These are phyloP conservation scores for Brassica nigra DNA, from an alignment of 345 rosid species.

Conservation along the genomic window DNA sequence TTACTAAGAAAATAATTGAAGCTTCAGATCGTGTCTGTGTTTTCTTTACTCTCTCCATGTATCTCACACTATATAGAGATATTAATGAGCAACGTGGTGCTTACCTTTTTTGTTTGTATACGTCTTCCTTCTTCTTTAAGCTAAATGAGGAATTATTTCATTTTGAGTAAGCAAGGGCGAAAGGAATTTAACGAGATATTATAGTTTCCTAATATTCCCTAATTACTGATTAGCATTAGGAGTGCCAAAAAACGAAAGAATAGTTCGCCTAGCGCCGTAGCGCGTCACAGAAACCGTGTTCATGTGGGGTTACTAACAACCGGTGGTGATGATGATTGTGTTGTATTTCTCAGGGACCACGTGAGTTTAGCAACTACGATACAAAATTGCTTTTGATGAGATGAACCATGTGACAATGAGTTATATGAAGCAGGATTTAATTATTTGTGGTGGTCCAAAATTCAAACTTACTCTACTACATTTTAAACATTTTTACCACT, in stretches of 20 bases:
- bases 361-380: neutral
- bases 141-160: neutral
- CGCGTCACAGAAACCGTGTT: constrained; percentile 1
- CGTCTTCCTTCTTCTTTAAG: constrained; percentile 14
- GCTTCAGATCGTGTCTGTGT: neutral
- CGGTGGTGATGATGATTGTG: constrained; percentile 11
- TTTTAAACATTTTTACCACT: neutral
- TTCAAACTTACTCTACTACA: constrained; percentile 2
- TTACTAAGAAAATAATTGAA: neutral
- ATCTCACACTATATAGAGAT: constrained; percentile 37
- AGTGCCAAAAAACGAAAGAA: constrained; percentile 5
- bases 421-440: neutral
- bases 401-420: constrained; percentile 11
- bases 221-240: neutral
- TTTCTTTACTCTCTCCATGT: constrained; percentile 9
- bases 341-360: constrained; percentile 23
- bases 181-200: neutral
- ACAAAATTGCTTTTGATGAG: neutral
- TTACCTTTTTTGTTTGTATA: neutral
- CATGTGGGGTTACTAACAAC: constrained; percentile 3
- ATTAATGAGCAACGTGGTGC: constrained; percentile 31
- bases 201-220: neutral
- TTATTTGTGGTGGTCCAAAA: neutral
- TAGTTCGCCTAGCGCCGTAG: neutral
- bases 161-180: neutral